These are phyloP conservation scores for Domatiomyces globalis DNA, from an alignment of 2,329 filamentous ascomycete species.

Conservation along the genomic window DNA sequence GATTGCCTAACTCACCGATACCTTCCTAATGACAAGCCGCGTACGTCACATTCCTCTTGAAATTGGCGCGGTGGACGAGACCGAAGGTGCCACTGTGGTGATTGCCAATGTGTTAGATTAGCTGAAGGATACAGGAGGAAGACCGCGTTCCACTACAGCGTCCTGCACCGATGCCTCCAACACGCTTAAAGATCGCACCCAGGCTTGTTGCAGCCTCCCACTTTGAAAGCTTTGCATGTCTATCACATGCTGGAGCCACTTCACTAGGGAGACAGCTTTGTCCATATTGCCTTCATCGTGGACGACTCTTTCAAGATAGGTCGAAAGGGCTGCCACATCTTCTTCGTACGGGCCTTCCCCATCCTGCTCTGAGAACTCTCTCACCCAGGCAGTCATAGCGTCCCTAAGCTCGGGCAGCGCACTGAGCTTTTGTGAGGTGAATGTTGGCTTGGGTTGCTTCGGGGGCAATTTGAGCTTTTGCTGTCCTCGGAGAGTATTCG, in stretches of 20 bases:
- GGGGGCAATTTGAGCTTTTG: slow-evolving; percentile 35
- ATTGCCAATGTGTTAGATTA: neutral
- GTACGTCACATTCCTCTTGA: slow-evolving; percentile 3
- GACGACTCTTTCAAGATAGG: slow-evolving; percentile 60
- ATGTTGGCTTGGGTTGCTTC: slow-evolving; percentile 41
- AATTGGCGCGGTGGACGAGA: neutral
- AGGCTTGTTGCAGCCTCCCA: slow-evolving; percentile 29
- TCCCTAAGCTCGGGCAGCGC: slow-evolving; percentile 51
- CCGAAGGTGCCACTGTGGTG: neutral
- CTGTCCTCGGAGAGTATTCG: slow-evolving; percentile 19
- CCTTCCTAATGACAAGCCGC: neutral
- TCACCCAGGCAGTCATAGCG: slow-evolving; percentile 63
- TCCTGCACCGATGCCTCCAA: slow-evolving; percentile 37
- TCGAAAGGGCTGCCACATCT: slow-evolving; percentile 60
- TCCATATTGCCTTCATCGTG: slow-evolving; percentile 61
- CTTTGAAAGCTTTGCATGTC: slow-evolving; percentile 26
- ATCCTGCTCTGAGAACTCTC: slow-evolving; percentile 55
- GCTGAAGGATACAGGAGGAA: slow-evolving; percentile 40
- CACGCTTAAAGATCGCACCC: slow-evolving; percentile 25
- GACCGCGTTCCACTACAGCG: slow-evolving; percentile 43
- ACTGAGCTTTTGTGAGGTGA: slow-evolving; percentile 45
- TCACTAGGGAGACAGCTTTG: slow-evolving; percentile 56
- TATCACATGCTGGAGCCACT: slow-evolving; percentile 43
- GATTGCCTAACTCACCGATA: neutral
- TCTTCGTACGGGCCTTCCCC: slow-evolving; percentile 72